A percentile compares a stretch with the other conserved stretches of the same genome.
These are phyloP conservation scores for Sporothrix luriei DNA, from an alignment of 2,329 filamentous ascomycete species.

Conservation along the genomic window DNA sequence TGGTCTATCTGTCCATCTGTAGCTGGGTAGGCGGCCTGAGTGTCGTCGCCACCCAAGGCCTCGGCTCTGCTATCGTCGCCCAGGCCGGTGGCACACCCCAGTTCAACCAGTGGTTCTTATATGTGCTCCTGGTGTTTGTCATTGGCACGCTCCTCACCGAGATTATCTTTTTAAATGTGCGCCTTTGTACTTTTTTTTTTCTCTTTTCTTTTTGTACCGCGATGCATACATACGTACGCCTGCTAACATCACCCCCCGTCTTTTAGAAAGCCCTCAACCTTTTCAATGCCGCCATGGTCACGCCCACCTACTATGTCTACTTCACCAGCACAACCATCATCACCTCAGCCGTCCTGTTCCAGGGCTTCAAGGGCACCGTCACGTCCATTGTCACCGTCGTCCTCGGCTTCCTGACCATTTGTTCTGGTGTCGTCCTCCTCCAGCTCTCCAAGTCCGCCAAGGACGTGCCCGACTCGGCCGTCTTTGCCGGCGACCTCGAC, in stretches of 20 bases:
- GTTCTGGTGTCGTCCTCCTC: constrained; percentile 84
- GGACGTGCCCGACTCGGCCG: constrained; percentile 88
- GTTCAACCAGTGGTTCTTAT: constrained; percentile 98
- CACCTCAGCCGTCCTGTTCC: constrained; percentile 88
- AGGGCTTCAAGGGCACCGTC: constrained; percentile 85
- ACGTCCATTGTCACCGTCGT: constrained; percentile 84
- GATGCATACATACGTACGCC: no score
- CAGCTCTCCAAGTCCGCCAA: constrained; percentile 98
- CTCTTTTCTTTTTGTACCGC: neutral
- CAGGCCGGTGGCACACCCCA: constrained; percentile 79
- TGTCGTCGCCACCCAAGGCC: constrained; percentile 90
- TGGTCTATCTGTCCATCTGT: constrained; percentile 96
- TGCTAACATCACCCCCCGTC: constrained; percentile 22
- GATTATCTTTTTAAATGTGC: constrained; percentile 88
- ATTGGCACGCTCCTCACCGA: constrained; percentile 86
- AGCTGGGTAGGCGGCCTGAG: constrained; percentile 91
- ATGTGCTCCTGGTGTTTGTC: constrained; percentile 88
- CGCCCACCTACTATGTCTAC: constrained; percentile 97
- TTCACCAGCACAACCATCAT: constrained; percentile 96
- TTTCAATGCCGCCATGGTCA: constrained; percentile 95
- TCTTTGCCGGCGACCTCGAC: constrained; percentile 90
- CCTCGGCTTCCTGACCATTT: constrained; percentile 91
- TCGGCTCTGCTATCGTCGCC: constrained; percentile 87
- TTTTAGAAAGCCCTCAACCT: constrained; percentile 94
- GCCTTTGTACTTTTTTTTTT: neutral